Base-by-base conservation (phyloP, 164 flowering plant genomes). In the Protea cynaroides region DNA sequence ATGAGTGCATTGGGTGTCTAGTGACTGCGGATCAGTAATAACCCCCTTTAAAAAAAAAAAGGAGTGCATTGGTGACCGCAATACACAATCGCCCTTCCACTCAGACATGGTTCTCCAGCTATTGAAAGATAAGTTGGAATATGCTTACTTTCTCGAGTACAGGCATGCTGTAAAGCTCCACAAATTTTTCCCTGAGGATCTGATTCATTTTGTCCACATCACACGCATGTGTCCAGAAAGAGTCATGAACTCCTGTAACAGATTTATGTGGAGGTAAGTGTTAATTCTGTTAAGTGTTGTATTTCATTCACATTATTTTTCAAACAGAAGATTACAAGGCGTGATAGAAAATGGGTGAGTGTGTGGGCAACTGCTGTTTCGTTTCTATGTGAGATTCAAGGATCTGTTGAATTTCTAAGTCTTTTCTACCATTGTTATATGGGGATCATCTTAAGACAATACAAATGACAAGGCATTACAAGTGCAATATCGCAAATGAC, bases 161-260 rank as follows among this genome's bases (percentile, higher is more conserved):
- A 37, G 97, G 98, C 78, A 65, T 72, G 69, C 53, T 67, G 65
- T 93, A 90, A 21, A 93, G 96, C 79, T 93, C 98, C 71, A 93
- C 89, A 76, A 93, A 93, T 69, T 88, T 93, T 64, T 83, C 80
- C 58, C 97, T 69, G 1, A 93, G 86, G 67, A 93, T 90, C 71
- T 22, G 66, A 73, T 87, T 90, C 98, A 93, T 90, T 70, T 56
- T 64, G 68, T 90, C 98, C 23, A 93, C 89, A 71, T 93, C 97
- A 61, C 96, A 79, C 22, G 98, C 98, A 81, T 93, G 98, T 17
- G 97, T 93, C 98, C 98, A 90, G 67, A 81, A 93, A 7, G 98
- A 93, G 65, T 90, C 98, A 65, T 93, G 97, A 61, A 93, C 98
- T 58, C 95, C 95, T 90, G 79, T 69, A 78, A 58, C 9, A 70